Base-by-base conservation (phyloP, 129 eudicot species). In the Saussurea involucrata region DNA sequence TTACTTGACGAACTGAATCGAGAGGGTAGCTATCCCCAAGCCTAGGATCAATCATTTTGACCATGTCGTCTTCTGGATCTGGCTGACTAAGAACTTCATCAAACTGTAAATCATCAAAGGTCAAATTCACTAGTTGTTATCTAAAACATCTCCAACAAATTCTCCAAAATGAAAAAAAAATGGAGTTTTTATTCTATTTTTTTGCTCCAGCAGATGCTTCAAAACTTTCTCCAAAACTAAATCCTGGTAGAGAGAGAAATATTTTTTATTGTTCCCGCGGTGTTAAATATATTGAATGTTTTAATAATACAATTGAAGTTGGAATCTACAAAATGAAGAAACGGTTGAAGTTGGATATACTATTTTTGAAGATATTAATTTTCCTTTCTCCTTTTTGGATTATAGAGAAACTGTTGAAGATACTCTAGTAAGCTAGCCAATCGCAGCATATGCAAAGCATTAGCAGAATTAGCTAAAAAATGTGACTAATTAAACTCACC, bases 1-100 rank as follows among this genome's bases (percentile, higher is more conserved):
- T 64, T 33, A 89, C 99, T 96, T 92, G 89, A 21, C 74, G 74
- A 75, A 89, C 96, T 4, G 99, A 91, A 75, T 92, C 96, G 1
- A 92, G 69, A 36, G 92, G 92, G 66, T 85, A 92, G 66, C 81
- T 77, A 64, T 89, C 95, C 22, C 85, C 97, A 27, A 95, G 88
- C 72, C 94, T 88, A 10, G 96, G 96, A 81, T 95, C 99, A 33
- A 92, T 73, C 66, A 95, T 76, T 78, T 92, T 90, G 70, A 74
- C 46, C 31, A 95, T 84, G 57, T 76, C 88, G 21, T 84, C 89
- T 63, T 22, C 81, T 70, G 87, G 85, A 75, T 95, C 96, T 7
- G 90, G 83, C 34, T 79, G 78, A 77, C 67, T 86, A 4, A 87
- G 77, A 29, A 76, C 91, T 67, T 89, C 97, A 22, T 89, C 97